Conservation (phyloP, 2,329 filamentous ascomycete genomes). For the Huntiella decipiens region DNA sequence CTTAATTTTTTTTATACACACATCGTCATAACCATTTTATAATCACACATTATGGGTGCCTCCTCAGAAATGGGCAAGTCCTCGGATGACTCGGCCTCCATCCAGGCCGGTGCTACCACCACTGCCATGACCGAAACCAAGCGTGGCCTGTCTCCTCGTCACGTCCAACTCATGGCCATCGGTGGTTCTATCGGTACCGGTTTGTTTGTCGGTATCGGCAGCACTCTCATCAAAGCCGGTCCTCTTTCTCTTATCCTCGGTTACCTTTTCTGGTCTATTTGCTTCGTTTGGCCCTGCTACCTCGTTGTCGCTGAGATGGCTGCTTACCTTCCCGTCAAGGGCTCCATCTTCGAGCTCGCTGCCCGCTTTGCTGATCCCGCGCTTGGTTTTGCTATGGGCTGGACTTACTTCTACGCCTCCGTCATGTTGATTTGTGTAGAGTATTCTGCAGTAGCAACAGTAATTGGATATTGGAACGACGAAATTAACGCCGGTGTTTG, state of each 20-base stretch:
- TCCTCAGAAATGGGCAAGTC: conserved; percentile 10
- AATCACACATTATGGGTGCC: conserved; percentile 2
- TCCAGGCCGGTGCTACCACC: conserved; percentile 4
- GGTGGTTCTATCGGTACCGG: conserved; percentile 28
- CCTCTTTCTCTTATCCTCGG: conserved; percentile 26
- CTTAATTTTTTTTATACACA: not conserved
- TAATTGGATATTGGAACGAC: conserved; percentile 26
- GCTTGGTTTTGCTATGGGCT: conserved; percentile 35
- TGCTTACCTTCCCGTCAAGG: conserved; percentile 33
- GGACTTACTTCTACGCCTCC: conserved; percentile 31
- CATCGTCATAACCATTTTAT: too few relatives aligned
- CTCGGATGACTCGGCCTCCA: conserved; percentile 1
- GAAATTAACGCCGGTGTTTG: conserved; percentile 27
- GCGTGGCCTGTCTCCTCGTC: conserved; percentile 16
- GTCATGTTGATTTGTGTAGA: conserved; percentile 27
- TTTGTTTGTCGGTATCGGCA: conserved; percentile 27
- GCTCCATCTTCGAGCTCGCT: conserved; percentile 35
- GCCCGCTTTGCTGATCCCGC: conserved; percentile 36
- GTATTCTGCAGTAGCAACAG: conserved; percentile 25
- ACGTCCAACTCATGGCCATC: conserved; percentile 31
- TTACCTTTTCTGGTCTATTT: conserved; percentile 25
- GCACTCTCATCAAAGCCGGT: conserved; percentile 23
- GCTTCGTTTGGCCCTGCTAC: conserved; percentile 25
- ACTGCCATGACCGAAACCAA: conserved; percentile 7
- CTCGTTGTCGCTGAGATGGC: conserved; percentile 37